Evolutionary conservation across 345 rosid genomes (phyloP).

Genomic region (Syzygium aromaticum): DNA sequence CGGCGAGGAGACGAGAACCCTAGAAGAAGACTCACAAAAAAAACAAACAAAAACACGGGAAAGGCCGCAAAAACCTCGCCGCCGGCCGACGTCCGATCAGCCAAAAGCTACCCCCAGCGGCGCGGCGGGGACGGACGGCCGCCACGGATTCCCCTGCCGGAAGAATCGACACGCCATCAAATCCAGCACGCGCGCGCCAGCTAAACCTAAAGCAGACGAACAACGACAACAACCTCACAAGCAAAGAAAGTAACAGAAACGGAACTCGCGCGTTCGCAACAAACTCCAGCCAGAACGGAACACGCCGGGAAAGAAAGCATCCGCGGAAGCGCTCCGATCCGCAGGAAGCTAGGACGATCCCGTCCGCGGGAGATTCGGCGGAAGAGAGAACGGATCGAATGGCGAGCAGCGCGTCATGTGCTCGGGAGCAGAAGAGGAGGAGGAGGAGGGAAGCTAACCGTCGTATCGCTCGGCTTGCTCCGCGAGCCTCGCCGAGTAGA

Average conservation of each 20-base stretch:
- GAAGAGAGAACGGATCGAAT: not conserved
- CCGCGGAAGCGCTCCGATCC: not conserved
- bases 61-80: not conserved
- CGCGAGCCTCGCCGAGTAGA: conserved; percentile 79
- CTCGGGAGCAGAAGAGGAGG: not conserved
- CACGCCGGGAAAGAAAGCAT: not conserved
- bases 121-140: not conserved
- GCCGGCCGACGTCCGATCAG: not conserved
- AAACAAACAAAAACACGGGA: not conserved
- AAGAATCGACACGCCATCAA: not conserved
- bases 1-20: not conserved
- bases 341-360: not conserved
- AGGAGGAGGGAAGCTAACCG: conserved; percentile 22
- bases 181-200: not conserved
- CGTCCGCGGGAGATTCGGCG: not conserved
- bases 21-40: not conserved
- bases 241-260: not conserved
- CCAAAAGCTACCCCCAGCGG: not conserved
- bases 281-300: not conserved
- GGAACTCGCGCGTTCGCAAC: not conserved
- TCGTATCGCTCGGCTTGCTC: conserved; percentile 96
- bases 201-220: not conserved
- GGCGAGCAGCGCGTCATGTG: not conserved
- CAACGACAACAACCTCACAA: not conserved
- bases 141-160: not conserved